Conservation (phyloP, 1,284 basidiomycete genomes). For the Phylloboletellus chloephorus region DNA sequence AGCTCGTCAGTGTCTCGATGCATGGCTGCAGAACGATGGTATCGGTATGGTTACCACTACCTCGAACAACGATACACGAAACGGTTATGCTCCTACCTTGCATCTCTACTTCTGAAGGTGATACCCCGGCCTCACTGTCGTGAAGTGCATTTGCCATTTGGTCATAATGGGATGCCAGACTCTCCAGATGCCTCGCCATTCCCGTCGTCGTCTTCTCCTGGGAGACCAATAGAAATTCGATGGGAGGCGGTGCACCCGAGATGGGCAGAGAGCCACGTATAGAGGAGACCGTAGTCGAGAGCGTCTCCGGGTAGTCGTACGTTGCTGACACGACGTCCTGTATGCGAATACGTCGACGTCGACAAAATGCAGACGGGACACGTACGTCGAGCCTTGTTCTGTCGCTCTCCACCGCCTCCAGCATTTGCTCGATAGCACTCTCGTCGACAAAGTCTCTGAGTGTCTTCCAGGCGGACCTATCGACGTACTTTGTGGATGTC, state of each 20-base stretch:
- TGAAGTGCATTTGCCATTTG: conserved; percentile 64
- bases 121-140: conserved; percentile 61
- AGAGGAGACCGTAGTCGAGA: conserved; percentile 47
- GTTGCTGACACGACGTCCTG: conserved; percentile 60
- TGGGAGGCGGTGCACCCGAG: conserved; percentile 33
- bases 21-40: conserved; percentile 49
- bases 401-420: conserved; percentile 67
- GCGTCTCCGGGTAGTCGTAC: conserved; percentile 59
- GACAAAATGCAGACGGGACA: conserved; percentile 10
- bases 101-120: conserved; percentile 61
- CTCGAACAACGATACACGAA: not conserved
- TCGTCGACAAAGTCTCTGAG: conserved; percentile 79
- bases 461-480: conserved; percentile 68
- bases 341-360: conserved; percentile 1
- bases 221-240: conserved; percentile 45
- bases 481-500: conserved; percentile 32
- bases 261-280: conserved; percentile 51
- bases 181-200: conserved; percentile 72
- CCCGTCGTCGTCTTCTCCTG: conserved; percentile 53
- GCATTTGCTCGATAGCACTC: conserved; percentile 64
- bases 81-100: conserved; percentile 40
- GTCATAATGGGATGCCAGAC: conserved; percentile 64
- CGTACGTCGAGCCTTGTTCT: conserved; percentile 60
- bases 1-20: conserved; percentile 71
- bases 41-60: conserved; percentile 2